phyloP scores from a whole-genome alignment of 768 basidiomycete species.

The Paxillus ammoniavirescens region DNA sequence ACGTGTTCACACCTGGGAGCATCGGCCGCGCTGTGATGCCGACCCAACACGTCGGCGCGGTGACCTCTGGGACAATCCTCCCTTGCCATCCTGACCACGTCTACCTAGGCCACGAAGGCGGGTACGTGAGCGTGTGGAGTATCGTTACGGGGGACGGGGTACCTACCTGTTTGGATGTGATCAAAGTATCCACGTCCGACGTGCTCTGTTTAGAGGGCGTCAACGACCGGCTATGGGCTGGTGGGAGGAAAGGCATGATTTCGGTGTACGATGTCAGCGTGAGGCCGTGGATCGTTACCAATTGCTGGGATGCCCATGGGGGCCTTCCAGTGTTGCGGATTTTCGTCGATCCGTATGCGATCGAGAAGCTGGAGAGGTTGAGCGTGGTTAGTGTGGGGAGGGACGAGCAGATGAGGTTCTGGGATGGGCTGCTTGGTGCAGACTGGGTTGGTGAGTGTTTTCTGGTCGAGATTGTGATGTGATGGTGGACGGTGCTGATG shows the following conservation, averaged over 20 bases:
- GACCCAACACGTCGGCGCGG: conserved; percentile 72
- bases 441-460: conserved; percentile 81
- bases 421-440: conserved; percentile 85
- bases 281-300: conserved; percentile 84
- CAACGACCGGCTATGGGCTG: conserved; percentile 82
- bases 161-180: conserved; percentile 67
- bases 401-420: conserved; percentile 72
- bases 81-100: conserved; percentile 64
- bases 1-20: conserved; percentile 61
- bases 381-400: conserved; percentile 74
- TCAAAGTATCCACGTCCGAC: conserved; percentile 80
- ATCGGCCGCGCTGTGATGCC: conserved; percentile 56
- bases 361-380: conserved; percentile 65
- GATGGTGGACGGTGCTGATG: neutral
- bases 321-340: conserved; percentile 63
- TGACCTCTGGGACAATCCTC: conserved; percentile 77
- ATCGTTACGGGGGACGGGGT: conserved; percentile 50
- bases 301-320: conserved; percentile 82
- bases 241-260: conserved; percentile 79
- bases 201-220: conserved; percentile 85
- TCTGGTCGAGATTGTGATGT: no score
- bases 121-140: conserved; percentile 83
- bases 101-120: conserved; percentile 91
- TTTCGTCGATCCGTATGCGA: conserved; percentile 69
- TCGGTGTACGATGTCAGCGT: conserved; percentile 72